phyloP scores from a whole-genome alignment of 2,329 filamentous ascomycete genomes.

The Trichoderma koningiopsis region DNA sequence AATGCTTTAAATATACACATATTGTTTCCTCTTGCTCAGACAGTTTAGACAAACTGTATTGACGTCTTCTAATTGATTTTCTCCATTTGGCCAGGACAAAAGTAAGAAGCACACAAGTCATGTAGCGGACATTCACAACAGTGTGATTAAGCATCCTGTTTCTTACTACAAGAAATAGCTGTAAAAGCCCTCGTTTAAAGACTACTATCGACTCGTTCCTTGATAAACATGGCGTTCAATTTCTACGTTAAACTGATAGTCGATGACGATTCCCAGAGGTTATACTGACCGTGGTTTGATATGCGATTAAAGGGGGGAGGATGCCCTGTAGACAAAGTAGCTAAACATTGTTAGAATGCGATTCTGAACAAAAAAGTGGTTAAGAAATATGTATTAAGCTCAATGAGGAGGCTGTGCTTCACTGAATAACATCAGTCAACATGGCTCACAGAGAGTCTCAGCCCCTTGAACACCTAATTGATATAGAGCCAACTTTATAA shows the following conservation, averaged over 20 bases:
- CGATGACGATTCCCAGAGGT: not conserved
- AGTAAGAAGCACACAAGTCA: no score
- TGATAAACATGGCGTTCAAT: not conserved
- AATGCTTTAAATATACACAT: no score
- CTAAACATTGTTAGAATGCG: not conserved
- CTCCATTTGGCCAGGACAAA: no score
- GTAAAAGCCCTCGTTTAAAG: not conserved
- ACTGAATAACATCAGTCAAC: not conserved
- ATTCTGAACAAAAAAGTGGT: not conserved
- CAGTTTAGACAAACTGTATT: no score
- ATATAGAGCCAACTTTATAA: not conserved
- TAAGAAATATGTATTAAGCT: not conserved
- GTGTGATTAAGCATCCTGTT: not conserved
- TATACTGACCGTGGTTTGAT: not conserved
- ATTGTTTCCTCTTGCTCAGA: no score
- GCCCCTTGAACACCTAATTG: not conserved
- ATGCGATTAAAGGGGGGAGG: not conserved
- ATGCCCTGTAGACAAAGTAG: not conserved
- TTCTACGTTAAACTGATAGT: not conserved
- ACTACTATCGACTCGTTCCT: not conserved
- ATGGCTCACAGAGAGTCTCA: not conserved
- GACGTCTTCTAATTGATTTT: no score
- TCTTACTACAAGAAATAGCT: not conserved
- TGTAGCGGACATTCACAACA: no score
- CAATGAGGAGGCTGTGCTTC: not conserved